phyloP scores from a whole-genome alignment of 495 filamentous ascomycete genomes.

The Poronia punctata region DNA sequence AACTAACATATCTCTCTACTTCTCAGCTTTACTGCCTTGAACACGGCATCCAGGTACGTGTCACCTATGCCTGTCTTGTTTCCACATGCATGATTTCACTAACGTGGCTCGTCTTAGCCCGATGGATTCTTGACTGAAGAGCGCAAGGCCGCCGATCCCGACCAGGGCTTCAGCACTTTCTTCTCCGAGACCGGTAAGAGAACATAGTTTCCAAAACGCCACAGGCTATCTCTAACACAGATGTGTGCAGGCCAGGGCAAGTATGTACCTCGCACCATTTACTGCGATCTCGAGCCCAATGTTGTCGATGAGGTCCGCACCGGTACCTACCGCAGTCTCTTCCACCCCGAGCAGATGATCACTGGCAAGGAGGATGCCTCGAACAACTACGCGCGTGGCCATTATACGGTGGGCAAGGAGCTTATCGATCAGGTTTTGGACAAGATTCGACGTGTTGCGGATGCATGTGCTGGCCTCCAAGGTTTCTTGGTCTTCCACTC shows the following conservation, averaged over 20 bases:
- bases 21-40: slow-evolving; percentile 96
- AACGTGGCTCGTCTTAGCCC: slow-evolving; percentile 54
- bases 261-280: slow-evolving; percentile 98
- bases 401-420: slow-evolving; percentile 99
- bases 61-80: background rate
- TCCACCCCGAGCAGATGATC: slow-evolving; percentile 99
- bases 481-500: slow-evolving; percentile 99
- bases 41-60: slow-evolving; percentile 94
- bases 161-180: slow-evolving; percentile 99
- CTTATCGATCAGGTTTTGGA: slow-evolving; percentile 95
- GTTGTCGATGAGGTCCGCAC: slow-evolving; percentile 99
- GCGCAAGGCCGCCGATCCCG: slow-evolving; percentile 83
- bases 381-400: slow-evolving; percentile 98
- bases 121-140: slow-evolving; percentile 99
- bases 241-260: slow-evolving; percentile 76
- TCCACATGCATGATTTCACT: slow-evolving; percentile 22
- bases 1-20: slow-evolving; percentile 20
- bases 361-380: slow-evolving; percentile 99
- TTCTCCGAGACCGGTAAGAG: slow-evolving; percentile 96
- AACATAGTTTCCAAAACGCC: background rate
- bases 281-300: slow-evolving; percentile 99
- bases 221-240: slow-evolving; percentile 14
- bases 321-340: slow-evolving; percentile 88
- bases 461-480: slow-evolving; percentile 95
- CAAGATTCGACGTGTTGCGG: slow-evolving; percentile 90